Percentiles rank a stretch among this genome's conserved stretches.
Evolutionary conservation across 1,284 basidiomycete genomes (phyloP).

Genomic region (Sporisorium sorghi): DNA sequence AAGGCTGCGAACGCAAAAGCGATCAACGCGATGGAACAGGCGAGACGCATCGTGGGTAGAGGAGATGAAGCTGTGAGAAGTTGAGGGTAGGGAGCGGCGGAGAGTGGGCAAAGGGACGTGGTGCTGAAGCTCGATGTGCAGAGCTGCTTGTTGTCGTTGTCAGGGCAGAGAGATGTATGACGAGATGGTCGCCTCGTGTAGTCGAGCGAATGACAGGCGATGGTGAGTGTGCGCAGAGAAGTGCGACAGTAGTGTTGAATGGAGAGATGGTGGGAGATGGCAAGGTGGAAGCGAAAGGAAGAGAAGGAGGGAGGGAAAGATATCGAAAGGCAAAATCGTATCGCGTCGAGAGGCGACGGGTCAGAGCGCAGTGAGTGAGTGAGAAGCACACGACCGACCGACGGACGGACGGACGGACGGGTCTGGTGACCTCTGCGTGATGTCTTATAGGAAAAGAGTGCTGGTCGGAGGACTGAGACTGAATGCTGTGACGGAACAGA

Average conservation of each 20-base stretch:
- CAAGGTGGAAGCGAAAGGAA: not conserved
- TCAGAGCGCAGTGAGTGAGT: not conserved
- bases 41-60: slow-evolving; percentile 8
- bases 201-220: too few species aligned
- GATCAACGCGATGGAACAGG: not conserved
- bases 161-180: not conserved
- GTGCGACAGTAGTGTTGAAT: not conserved
- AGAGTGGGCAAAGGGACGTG: not conserved
- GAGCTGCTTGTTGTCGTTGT: not conserved
- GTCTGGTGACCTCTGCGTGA: not conserved
- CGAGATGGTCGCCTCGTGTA: too few species aligned
- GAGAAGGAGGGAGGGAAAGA: not conserved
- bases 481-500: not conserved
- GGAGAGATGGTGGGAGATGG: not conserved
- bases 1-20: not conserved
- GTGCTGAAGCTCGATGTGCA: not conserved
- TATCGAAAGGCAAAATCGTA: not conserved
- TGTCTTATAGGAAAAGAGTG: not conserved
- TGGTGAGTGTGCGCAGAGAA: not conserved
- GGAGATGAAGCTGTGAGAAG: not conserved
- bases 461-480: slow-evolving; percentile 1
- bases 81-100: slow-evolving; percentile 7
- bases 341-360: not conserved
- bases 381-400: not conserved
- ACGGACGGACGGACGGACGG: not conserved